Conservation (phyloP, 2,329 filamentous ascomycete genomes). For the Tolypocladium tundrense region DNA sequence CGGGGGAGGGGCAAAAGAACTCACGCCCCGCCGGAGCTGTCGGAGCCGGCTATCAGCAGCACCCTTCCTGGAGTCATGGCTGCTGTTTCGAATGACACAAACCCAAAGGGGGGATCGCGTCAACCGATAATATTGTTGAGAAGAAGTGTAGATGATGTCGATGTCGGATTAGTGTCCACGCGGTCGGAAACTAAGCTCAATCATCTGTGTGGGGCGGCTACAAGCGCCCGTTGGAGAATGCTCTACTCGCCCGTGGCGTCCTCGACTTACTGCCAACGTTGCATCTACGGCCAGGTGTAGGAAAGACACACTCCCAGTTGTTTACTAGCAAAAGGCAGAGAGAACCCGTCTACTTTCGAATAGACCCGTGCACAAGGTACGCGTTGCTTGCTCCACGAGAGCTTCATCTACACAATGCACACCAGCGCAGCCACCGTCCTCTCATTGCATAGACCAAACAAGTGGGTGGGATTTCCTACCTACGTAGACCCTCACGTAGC, state of each 20-base stretch:
- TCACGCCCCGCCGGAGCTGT: constrained; percentile 81
- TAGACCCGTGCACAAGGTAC: background rate
- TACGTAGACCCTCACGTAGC: background rate
- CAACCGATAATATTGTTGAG: background rate
- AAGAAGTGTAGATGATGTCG: background rate
- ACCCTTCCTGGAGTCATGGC: constrained; percentile 41
- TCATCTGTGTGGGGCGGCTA: background rate
- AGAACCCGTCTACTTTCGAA: too few relatives aligned
- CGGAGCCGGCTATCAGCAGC: constrained; percentile 77
- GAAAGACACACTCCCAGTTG: too few relatives aligned
- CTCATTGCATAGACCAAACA: background rate
- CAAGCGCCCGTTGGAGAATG: background rate
- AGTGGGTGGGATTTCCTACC: background rate
- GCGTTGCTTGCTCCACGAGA: background rate
- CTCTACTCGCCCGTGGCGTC: background rate
- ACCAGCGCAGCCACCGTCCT: too few relatives aligned
- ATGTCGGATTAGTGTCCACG: background rate
- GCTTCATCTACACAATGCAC: background rate
- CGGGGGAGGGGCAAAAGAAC: constrained; percentile 17
- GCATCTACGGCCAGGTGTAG: too few relatives aligned
- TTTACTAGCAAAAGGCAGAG: too few relatives aligned
- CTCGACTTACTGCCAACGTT: background rate
- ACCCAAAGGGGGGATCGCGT: background rate
- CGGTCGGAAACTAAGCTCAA: background rate
- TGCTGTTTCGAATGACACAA: background rate